Conservation (phyloP, 129 eudicot genomes). For the Flaveria bidentis region DNA sequence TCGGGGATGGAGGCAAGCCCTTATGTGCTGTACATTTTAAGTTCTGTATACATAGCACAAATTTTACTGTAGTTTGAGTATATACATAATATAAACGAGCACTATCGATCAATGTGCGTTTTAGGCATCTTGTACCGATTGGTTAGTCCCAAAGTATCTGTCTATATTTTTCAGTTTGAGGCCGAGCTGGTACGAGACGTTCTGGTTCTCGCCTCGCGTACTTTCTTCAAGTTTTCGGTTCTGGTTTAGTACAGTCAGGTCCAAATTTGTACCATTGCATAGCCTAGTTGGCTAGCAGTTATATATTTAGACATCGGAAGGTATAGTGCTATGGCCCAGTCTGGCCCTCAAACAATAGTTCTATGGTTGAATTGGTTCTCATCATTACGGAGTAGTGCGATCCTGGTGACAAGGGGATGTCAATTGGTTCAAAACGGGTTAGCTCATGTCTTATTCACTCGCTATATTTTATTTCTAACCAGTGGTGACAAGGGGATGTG, state of each 20-base stretch:
- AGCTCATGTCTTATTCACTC: too few species aligned
- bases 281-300: not conserved
- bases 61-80: constrained; percentile 36
- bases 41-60: constrained; percentile 25
- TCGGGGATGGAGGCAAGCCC: constrained; percentile 57
- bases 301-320: not conserved
- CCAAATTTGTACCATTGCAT: not conserved
- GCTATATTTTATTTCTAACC: too few species aligned
- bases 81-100: constrained; percentile 39
- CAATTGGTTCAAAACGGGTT: too few species aligned
- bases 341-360: not conserved
- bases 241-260: not conserved
- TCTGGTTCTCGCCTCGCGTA: not conserved
- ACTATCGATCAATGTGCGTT: constrained; percentile 18
- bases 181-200: not conserved
- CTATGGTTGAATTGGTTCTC: not conserved
- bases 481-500: too few species aligned
- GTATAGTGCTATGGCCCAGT: not conserved
- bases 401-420: too few species aligned
- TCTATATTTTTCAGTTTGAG: not conserved
- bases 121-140: constrained; percentile 21
- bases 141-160: not conserved
- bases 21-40: constrained; percentile 82
- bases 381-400: not conserved
- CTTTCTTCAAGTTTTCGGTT: not conserved